Base-by-base conservation (phyloP, 2,329 filamentous ascomycete genomes). In the Fusarium coffeatum region DNA sequence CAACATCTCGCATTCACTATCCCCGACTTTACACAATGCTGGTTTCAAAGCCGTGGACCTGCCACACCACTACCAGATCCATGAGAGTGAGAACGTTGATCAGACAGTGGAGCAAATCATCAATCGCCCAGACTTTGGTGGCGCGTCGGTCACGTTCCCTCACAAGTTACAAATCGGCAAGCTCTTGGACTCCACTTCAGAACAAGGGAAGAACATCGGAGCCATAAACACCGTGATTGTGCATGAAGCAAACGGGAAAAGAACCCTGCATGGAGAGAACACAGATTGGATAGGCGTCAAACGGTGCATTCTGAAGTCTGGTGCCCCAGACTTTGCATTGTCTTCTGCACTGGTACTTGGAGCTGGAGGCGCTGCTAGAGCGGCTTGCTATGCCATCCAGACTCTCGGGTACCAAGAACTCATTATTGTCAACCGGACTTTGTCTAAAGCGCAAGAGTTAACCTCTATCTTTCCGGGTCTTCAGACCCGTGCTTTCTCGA, bases 121-220 rank as follows among this genome's bases (percentile, higher is more conserved):
- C 2, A 15, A 23, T 0, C 49, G 49, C 4, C 15, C 49, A 1
- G 30, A 64, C 9, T 64, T 64, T 32, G 59, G 60, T 0, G 60
- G 60, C 4, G 59, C 60, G 0, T 64, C 60, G 0, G 60, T 64
- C 6, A 64, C 60, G 0, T 64, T 64, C 16, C 60, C 60, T 7
- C 60, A 64, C 42, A 64, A 64, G 6, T 12, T 64, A 10, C 49
- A 64, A 40, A 64, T 64, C 3, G 49, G 59, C 7, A 57, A 22
- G 12, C 5, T 64, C 1, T 2, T 64, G 0, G 34, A 32, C 2
- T 49, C 49, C 7, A 8, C 56, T 6, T 64, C 60, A 6, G 16
- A 20, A 10, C 37, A 40, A 12, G 59, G 49, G 3, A 22, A 41
- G 8, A 57, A 12, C 2, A 64, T 64, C 12, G 49, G 49, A 1